Evolutionary conservation across 2,329 filamentous ascomycete species (phyloP), one percentile per base, ranked within the genome.

Genomic region (Sarocladiaceae sp.): DNA sequence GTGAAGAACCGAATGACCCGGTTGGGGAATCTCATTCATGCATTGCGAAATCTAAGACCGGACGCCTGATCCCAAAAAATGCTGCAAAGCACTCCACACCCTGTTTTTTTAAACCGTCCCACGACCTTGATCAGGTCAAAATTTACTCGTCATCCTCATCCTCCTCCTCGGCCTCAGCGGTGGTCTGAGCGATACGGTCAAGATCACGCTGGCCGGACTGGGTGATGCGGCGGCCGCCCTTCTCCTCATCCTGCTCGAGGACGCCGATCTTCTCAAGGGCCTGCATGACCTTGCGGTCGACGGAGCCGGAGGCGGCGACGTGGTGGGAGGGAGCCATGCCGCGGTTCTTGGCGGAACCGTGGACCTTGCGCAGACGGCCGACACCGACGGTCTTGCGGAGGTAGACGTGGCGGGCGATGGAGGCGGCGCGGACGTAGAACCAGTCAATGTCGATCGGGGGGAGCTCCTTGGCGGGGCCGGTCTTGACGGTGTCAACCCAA

Each of bases 401-500:
- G 82, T 98, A 98, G 79, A 98, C 84, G 80, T 97, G 91, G 67
- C 90, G 89, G 65, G 93, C 93, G 67, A 98, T 85, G 57, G 91
- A 83, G 61, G 93, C 93, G 63, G 91, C 90, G 67, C 93, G 90
- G 68, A 82, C 71, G 73, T 83, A 87, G 78, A 82, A 94, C 93
- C 93, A 98, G 82, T 98, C 93, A 68, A 90, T 88, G 72, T 90
- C 85, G 82, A 97, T 90, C 65, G 91, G 93, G 65, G 91, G 91
- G 61, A 98, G 86, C 80, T 98, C 93, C 76, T 95, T 95, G 69
- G 86, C 85, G 68, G 84, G 80, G 64, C 88, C 91, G 60, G 91
- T 96, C 86, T 98, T 98, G 77, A 97, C 93, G 65, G 91, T 96
- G 70, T 98, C 93, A 71, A 96, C 91, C 91, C 91, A 97, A 78